phyloP scores from a whole-genome alignment of 2,329 filamentous ascomycete genomes.

The Mycosphaerelloides madeirae region DNA sequence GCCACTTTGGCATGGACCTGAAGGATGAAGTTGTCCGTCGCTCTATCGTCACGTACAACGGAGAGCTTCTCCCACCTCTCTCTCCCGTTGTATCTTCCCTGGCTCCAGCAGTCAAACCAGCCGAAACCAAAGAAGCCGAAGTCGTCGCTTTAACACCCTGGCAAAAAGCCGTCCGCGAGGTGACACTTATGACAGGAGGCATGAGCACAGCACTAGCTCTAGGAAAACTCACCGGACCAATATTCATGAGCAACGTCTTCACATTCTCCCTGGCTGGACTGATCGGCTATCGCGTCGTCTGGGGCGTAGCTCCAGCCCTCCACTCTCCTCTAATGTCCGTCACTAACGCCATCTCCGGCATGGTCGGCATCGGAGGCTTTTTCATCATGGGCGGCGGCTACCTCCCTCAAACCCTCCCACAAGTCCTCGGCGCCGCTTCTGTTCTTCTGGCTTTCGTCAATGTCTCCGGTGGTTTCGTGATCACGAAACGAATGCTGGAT shows the following conservation, averaged over 20 bases:
- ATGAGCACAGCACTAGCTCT: conserved; percentile 72
- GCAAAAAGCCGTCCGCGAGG: conserved; percentile 73
- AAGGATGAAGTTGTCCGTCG: conserved; percentile 81
- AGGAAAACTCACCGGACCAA: conserved; percentile 72
- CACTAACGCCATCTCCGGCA: conserved; percentile 83
- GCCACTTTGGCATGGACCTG: conserved; percentile 74
- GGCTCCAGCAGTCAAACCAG: conserved; percentile 46
- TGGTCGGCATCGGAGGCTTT: conserved; percentile 83
- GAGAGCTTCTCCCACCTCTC: conserved; percentile 69
- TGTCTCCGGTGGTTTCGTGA: conserved; percentile 81
- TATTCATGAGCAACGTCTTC: conserved; percentile 86
- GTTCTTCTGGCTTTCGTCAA: conserved; percentile 85
- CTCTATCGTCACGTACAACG: conserved; percentile 74
- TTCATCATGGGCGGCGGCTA: conserved; percentile 84
- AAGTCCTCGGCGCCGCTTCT: conserved; percentile 70
- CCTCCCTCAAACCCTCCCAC: conserved; percentile 71
- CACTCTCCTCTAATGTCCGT: conserved; percentile 90
- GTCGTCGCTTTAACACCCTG: conserved; percentile 70
- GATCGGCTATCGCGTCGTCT: conserved; percentile 83
- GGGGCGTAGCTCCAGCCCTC: conserved; percentile 77
- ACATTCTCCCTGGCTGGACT: conserved; percentile 78
- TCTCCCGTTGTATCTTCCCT: conserved; percentile 62
- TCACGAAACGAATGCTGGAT: conserved; percentile 89
- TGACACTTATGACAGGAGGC: conserved; percentile 67
- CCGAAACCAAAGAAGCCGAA: conserved; percentile 52